phyloP scores from a whole-genome alignment of 2,329 filamentous ascomycete genomes.

The Volutella citrinella region DNA sequence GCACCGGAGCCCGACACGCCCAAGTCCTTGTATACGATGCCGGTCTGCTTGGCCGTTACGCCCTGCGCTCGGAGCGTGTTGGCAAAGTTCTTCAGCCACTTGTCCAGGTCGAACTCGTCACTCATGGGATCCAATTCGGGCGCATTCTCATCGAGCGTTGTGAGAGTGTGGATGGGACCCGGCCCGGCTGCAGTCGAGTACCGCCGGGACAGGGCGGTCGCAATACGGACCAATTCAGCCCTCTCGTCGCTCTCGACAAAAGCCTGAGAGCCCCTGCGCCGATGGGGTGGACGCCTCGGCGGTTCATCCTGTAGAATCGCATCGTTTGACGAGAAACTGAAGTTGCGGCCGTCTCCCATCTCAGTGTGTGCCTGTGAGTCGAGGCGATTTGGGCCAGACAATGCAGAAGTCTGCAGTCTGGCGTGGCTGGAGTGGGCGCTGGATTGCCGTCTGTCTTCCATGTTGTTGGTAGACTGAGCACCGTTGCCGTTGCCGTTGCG shows the following conservation, averaged over 20 bases:
- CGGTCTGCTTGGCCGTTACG: conserved; percentile 50
- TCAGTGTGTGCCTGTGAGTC: no score
- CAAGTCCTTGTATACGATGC: conserved; percentile 63
- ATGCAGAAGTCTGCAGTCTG: no score
- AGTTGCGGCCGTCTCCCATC: no score
- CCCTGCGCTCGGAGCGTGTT: conserved; percentile 51
- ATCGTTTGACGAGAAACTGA: no score
- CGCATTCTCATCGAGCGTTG: conserved; percentile 24
- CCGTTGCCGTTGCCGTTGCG: no score
- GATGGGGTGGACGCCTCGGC: no score
- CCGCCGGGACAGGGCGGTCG: conserved; percentile 36
- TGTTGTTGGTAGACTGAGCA: no score
- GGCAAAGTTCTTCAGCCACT: conserved; percentile 40
- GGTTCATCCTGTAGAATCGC: no score
- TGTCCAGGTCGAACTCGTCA: conserved; percentile 38
- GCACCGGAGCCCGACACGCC: conserved; percentile 65
- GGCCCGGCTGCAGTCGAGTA: conserved; percentile 23
- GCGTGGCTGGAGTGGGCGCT: no score
- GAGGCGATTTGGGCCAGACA: no score
- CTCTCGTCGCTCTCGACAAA: conserved; percentile 33
- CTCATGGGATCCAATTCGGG: conserved; percentile 36
- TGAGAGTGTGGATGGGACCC: conserved; percentile 14
- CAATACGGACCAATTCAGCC: conserved; percentile 38
- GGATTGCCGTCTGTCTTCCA: no score
- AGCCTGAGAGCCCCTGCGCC: no score